These are phyloP conservation scores for Phaeoacremonium minimum DNA, from an alignment of 2,329 filamentous ascomycete genomes.

Conservation along the genomic window DNA sequence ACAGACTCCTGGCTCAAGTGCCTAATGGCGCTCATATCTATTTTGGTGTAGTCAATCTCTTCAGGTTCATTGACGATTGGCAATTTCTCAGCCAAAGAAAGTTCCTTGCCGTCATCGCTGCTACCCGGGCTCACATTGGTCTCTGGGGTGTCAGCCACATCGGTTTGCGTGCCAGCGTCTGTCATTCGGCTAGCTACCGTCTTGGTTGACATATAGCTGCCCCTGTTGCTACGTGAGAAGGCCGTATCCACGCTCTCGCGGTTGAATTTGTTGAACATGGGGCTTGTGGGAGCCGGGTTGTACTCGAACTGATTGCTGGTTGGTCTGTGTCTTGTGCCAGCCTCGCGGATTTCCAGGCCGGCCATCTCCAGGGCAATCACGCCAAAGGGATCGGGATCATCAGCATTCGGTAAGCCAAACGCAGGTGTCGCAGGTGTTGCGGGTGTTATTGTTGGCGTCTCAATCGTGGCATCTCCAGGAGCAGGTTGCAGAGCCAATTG, in stretches of 20 bases:
- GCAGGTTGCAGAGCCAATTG: conserved; percentile 61
- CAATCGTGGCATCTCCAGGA: conserved; percentile 67
- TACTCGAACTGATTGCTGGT: conserved; percentile 80
- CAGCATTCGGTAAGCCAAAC: conserved; percentile 74
- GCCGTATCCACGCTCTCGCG: conserved; percentile 67
- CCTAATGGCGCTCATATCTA: conserved; percentile 47
- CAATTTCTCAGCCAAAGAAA: conserved; percentile 34
- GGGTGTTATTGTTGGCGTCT: conserved; percentile 32
- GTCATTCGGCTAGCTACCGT: conserved; percentile 69
- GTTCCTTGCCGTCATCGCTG: conserved; percentile 46
- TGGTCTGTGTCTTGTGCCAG: conserved; percentile 71
- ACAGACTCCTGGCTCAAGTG: conserved; percentile 30
- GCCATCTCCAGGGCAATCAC: conserved; percentile 87
- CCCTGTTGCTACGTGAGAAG: conserved; percentile 52
- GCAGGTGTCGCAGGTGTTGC: conserved; percentile 32
- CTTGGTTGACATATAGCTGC: conserved; percentile 70
- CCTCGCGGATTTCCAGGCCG: conserved; percentile 84
- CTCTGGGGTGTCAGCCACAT: conserved; percentile 46
- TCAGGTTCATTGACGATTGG: conserved; percentile 33
- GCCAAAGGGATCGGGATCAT: conserved; percentile 90
- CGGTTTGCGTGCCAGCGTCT: conserved; percentile 62
- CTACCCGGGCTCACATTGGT: conserved; percentile 51
- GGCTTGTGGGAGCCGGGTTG: conserved; percentile 71
- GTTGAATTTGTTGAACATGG: conserved; percentile 55
- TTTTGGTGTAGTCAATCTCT: conserved; percentile 57